Percentiles rank a stretch among this genome's conserved stretches.
Conservation (phyloP, 345 rosid species). For the Eucalyptus regnans region DNA sequence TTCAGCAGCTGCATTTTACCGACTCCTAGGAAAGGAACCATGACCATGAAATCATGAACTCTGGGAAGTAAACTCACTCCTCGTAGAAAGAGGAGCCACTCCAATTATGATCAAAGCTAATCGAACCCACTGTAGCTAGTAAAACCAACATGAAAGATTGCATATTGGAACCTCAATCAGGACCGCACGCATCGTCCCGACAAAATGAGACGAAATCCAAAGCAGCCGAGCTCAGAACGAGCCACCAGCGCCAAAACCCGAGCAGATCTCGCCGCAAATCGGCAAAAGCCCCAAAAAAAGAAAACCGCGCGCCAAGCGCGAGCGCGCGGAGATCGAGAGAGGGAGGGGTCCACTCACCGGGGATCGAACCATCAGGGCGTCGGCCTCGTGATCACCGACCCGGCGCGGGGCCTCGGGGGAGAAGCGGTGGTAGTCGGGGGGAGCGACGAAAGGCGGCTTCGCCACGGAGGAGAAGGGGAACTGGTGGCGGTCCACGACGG, state of each 20-base stretch:
- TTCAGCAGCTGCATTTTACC: neutral
- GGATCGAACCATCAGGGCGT: slow-evolving; percentile 48
- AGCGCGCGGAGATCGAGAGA: neutral
- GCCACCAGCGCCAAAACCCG: neutral
- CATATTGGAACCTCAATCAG: neutral
- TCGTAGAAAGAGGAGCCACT: neutral
- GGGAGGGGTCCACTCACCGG: slow-evolving; percentile 28
- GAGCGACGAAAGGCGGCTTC: slow-evolving; percentile 60
- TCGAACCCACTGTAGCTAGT: neutral
- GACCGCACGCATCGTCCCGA: neutral
- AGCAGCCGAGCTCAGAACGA: neutral
- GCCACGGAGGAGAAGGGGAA: slow-evolving; percentile 37
- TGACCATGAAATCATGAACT: neutral
- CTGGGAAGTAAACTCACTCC: neutral
- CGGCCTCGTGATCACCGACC: slow-evolving; percentile 39
- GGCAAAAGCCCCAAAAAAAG: neutral
- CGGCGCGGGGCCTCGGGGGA: slow-evolving; percentile 22
- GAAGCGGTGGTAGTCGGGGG: slow-evolving; percentile 74
- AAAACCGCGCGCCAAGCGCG: neutral
- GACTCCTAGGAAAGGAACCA: neutral
- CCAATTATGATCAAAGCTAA: neutral
- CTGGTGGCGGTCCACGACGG: slow-evolving; percentile 33
- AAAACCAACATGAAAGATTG: neutral
- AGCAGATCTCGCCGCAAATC: neutral
- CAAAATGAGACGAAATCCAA: neutral